Evolutionary conservation across 169 alveolate species (phyloP), one percentile per base, ranked within the genome.

Genomic region (Babesia bigemina): DNA sequence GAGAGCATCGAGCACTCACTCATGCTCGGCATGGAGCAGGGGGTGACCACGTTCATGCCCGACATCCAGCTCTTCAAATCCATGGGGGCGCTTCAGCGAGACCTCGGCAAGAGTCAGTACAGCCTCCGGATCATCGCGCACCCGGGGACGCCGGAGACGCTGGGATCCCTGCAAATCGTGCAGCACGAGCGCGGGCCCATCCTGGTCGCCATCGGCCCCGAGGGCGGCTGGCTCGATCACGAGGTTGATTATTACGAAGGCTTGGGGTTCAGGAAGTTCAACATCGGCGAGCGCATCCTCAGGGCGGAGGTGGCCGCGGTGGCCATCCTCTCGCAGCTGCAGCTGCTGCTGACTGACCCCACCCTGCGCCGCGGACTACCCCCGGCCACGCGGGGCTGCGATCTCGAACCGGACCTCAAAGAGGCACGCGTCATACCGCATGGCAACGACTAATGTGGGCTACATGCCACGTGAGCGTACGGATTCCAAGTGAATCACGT

Each of bases 171-270:
- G 63, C 66, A 63, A 17, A 26, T 75, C 4, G 53, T 44, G 28
- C 21, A 44, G 24, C 86, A 74, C 26, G 65, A 12, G 6, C 17
- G 47, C 26, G 93, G 93, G 17, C 87, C 93, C 21, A 79, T 86
- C 48, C 45, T 88, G 59, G 86, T 88, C 39, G 93, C 93, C 24
- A 86, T 88, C 16, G 93, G 93, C 4, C 93, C 93, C 13, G 93
- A 88, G 58, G 93, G 93, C 28, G 93, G 93, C 19, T 88, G 93
- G 93, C 42, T 84, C 24, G 83, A 86, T 48, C 61, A 70, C 45
- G 93, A 88, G 55, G 67, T 88, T 33, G 78, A 59, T 0, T 74
- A 39, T 29, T 83, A 74, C 57, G 61, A 42, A 39, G 36, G 61
- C 45, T 47, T 73, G 39, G 86, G 86, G 8, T 83, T 73, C 63